Evolutionary conservation across 306 rosid genomes (phyloP).

Genomic region (Cucurbita moschata): DNA sequence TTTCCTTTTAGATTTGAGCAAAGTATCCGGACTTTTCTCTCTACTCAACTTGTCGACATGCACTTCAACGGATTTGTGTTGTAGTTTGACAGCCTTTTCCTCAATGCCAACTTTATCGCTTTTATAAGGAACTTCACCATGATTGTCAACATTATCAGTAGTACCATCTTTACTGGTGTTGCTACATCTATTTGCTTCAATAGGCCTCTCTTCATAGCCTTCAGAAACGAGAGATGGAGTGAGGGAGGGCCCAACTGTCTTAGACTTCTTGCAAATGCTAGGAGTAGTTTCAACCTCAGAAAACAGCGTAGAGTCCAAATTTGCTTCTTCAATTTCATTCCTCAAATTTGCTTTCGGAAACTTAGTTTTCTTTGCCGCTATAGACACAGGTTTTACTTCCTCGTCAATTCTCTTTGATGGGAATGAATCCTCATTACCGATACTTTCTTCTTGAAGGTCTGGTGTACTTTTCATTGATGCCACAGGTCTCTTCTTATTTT

Average conservation of each 20-base stretch:
- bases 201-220: slow-evolving; percentile 1
- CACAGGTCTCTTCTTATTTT: slow-evolving; percentile 30
- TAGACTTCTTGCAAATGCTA: not conserved
- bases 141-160: not conserved
- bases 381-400: not conserved
- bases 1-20: slow-evolving; percentile 8
- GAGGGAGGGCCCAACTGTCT: not conserved
- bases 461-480: slow-evolving; percentile 17
- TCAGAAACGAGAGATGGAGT: not conserved
- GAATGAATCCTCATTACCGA: slow-evolving; percentile 11
- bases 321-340: not conserved
- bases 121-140: not conserved
- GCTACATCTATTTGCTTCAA: slow-evolving; percentile 6
- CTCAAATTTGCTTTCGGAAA: not conserved
- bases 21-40: not conserved
- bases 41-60: slow-evolving; percentile 9
- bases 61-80: slow-evolving; percentile 15
- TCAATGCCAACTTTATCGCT: not conserved
- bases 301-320: not conserved
- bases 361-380: not conserved
- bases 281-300: slow-evolving; percentile 2
- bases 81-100: not conserved
- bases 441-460: slow-evolving; percentile 20
- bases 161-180: not conserved
- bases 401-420: not conserved